phyloP scores from a whole-genome alignment of 768 basidiomycete species.

The Lactifluus hygrophoroides region DNA sequence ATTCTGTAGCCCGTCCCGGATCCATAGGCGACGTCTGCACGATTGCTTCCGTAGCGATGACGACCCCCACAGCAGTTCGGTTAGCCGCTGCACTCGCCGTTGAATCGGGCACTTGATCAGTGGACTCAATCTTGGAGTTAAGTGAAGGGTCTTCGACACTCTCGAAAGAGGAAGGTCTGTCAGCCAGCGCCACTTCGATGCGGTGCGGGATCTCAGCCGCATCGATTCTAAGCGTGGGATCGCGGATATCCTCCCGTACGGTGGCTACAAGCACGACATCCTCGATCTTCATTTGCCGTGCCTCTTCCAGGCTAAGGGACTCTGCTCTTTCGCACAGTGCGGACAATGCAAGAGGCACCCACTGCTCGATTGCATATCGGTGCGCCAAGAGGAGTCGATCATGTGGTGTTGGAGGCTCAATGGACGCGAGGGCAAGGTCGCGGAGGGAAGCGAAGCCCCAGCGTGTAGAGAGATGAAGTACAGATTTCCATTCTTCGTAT shows the following conservation, averaged over 20 bases:
- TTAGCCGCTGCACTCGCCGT: background rate
- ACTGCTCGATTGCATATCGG: constrained; percentile 1
- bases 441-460: constrained; percentile 28
- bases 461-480: constrained; percentile 23
- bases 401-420: background rate
- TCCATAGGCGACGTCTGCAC: background rate
- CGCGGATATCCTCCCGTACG: constrained; percentile 12
- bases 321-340: background rate
- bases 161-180: background rate
- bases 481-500: constrained; percentile 24
- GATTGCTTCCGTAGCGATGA: background rate
- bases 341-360: constrained; percentile 4
- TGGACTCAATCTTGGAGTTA: too few species aligned
- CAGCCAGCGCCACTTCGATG: background rate
- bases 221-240: background rate
- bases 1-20: too few species aligned
- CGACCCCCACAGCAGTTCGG: background rate
- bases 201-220: background rate
- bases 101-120: background rate
- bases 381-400: constrained; percentile 9
- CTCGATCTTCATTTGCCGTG: background rate
- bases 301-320: constrained; percentile 7
- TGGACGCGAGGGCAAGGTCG: background rate
- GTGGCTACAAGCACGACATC: constrained; percentile 9
- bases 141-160: background rate